Percentiles rank a stretch among this genome's conserved stretches.
These are phyloP conservation scores for Aspergillus flavus DNA, from an alignment of 2,329 filamentous ascomycete genomes.

Conservation along the genomic window DNA sequence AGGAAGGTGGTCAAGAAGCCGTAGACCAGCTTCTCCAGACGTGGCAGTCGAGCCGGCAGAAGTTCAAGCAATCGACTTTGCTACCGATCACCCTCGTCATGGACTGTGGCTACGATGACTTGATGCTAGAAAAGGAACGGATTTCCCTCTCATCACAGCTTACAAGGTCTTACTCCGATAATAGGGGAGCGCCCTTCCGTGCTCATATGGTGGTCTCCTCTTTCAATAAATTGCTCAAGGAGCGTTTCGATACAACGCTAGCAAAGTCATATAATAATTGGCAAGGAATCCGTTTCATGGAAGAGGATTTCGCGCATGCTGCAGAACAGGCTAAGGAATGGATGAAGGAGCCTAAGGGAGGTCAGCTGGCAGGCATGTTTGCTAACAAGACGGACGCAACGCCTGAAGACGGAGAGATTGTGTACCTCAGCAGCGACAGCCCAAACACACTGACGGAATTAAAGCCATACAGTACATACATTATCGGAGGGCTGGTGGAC, in stretches of 20 bases:
- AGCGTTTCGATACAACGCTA: conserved; percentile 78
- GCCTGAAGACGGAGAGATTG: conserved; percentile 59
- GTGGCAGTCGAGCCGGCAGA: conserved; percentile 27
- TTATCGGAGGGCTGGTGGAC: conserved; percentile 92
- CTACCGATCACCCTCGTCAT: conserved; percentile 80
- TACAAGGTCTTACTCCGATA: conserved; percentile 87
- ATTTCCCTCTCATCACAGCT: conserved; percentile 82
- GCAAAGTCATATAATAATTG: conserved; percentile 72
- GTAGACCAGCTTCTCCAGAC: conserved; percentile 30
- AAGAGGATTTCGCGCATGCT: conserved; percentile 73
- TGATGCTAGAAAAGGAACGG: conserved; percentile 85
- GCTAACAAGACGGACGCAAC: conserved; percentile 41
- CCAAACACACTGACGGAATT: conserved; percentile 78
- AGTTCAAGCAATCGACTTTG: conserved; percentile 49
- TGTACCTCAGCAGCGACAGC: conserved; percentile 94
- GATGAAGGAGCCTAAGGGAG: conserved; percentile 64
- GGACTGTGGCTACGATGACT: conserved; percentile 88
- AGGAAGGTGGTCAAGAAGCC: conserved; percentile 29
- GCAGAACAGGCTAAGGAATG: conserved; percentile 65
- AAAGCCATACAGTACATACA: conserved; percentile 85
- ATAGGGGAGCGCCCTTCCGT: conserved; percentile 67
- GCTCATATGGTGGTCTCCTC: conserved; percentile 76
- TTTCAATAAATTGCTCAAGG: conserved; percentile 72
- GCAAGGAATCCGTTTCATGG: conserved; percentile 74
- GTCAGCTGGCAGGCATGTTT: conserved; percentile 63